Evolutionary conservation across 2,329 filamentous ascomycete species (phyloP), one percentile per base, ranked within the genome.

Genomic region (Aspergillus costaricaensis): DNA sequence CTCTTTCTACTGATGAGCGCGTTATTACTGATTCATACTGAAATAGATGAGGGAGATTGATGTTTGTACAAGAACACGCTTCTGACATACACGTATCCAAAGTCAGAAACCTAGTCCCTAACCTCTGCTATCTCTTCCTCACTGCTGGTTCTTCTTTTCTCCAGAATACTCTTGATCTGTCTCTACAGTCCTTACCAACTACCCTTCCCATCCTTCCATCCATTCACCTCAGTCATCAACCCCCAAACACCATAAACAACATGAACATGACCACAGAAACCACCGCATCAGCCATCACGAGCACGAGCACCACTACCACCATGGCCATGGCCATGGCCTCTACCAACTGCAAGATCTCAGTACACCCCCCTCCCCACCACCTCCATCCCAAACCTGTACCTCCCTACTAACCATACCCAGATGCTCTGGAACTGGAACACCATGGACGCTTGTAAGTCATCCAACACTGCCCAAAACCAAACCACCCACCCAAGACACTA

Each of bases 341-440:
- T 65, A 55, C 44, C 41, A 61, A 60, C 48, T 73, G 70, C 56
- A 62, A 72, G 60, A 66, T 72, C 38, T 72, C 71, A 8, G 70
- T 73, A 54, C 21, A 57, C 23, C 19, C 27, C 12, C 5, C 5
- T 17, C 27, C 15, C 39, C 38, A 36, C 14, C 48, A 49, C 36
- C 8, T n/a, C 27, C 32, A 27, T 27, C 10, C 36, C 21, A 50
- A 60, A 61, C 39, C 25, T 23, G 17, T 4, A 10, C 21, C 10
- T 17, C 23, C 6, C 36, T 17, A 44, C 17, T 39, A 44, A 58
- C 41, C 19, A 32, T 58, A 15, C 17, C 39, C 52, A 72, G 70
- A 72, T 72, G 70, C 56, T 72, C 27, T 72, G 70, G 65, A 72
- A 72, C 50, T 72, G 70, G 65, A 63, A 70, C 53, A 71, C 70